Evolutionary conservation across 1,139 yeast species (phyloP).

Genomic region (Lodderomyces jiufengensis): DNA sequence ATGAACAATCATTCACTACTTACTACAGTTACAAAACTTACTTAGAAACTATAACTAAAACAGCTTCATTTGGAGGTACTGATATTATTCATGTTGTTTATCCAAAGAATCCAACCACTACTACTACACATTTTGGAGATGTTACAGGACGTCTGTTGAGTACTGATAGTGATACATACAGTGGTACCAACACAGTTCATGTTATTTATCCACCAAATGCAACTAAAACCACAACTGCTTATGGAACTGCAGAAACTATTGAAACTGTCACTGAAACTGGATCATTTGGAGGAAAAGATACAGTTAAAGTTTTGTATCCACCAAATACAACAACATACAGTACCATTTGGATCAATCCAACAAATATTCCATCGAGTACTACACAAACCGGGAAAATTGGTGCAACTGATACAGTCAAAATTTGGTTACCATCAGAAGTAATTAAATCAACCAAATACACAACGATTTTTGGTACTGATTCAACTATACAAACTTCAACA

Average conservation of each 20-base stretch:
- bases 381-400: conserved; percentile 10
- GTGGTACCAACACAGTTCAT: conserved; percentile 17
- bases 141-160: conserved; percentile 6
- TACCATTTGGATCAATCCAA: too few species aligned
- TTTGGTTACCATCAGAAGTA: conserved; percentile 20
- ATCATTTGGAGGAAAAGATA: conserved; percentile 15
- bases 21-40: too few species aligned
- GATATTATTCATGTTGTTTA: conserved; percentile 14
- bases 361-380: conserved; percentile 3
- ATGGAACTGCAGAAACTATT: conserved; percentile 10
- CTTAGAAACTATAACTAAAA: too few species aligned
- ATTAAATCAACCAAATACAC: too few species aligned
- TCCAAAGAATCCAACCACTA: conserved; percentile 14
- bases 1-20: conserved; percentile 1
- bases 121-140: conserved; percentile 10
- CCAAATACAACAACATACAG: conserved; percentile 8
- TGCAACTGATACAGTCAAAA: conserved; percentile 17
- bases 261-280: conserved; percentile 13
- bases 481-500: too few species aligned
- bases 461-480: too few species aligned
- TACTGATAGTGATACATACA: conserved; percentile 8
- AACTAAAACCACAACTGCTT: conserved; percentile 14
- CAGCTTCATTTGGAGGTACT: conserved; percentile 11
- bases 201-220: conserved; percentile 16
- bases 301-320: conserved; percentile 19